These are phyloP conservation scores for Aegilops tauschii DNA, from an alignment of 176 grass and related monocot species.

Conservation along the genomic window DNA sequence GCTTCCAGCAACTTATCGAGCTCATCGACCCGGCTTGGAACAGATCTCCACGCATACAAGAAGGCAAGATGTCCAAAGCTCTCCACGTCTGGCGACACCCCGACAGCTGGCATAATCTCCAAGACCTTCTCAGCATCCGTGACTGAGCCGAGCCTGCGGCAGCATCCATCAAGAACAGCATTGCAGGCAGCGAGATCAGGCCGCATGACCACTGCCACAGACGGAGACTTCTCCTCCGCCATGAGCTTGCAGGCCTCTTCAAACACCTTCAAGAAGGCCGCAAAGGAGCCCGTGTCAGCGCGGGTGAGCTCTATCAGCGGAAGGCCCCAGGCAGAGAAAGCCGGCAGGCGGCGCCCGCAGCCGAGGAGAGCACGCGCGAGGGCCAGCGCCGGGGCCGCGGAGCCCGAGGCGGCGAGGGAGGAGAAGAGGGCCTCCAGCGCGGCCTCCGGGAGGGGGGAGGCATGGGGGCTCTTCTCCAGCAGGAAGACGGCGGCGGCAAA, in stretches of 20 bases:
- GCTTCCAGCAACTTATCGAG: constrained; percentile 85
- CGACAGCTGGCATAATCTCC: constrained; percentile 69
- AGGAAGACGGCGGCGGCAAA: constrained; percentile 74
- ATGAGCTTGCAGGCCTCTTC: constrained; percentile 56
- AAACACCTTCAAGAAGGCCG: constrained; percentile 69
- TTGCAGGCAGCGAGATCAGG: constrained; percentile 71
- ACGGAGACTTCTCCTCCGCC: constrained; percentile 45
- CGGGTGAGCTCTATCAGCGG: constrained; percentile 48
- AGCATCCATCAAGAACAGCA: constrained; percentile 72
- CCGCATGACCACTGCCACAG: constrained; percentile 45
- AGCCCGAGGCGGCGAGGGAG: constrained; percentile 41
- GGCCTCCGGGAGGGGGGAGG: constrained; percentile 31
- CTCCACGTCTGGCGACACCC: constrained; percentile 58
- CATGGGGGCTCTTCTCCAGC: constrained; percentile 63
- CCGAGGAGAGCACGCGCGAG: constrained; percentile 56
- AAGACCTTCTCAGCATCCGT: constrained; percentile 72
- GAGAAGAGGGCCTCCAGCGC: constrained; percentile 53
- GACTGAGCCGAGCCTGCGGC: constrained; percentile 58
- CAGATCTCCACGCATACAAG: constrained; percentile 78
- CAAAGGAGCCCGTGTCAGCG: constrained; percentile 37
- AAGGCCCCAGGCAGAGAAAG: constrained; percentile 64
- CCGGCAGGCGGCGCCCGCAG: constrained; percentile 55
- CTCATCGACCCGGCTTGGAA: constrained; percentile 55
- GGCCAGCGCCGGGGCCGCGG: constrained; percentile 55
- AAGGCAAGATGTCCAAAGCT: constrained; percentile 84